These are phyloP conservation scores for Tylopilus sp. DNA, from an alignment of 768 basidiomycete genomes.

Conservation along the genomic window DNA sequence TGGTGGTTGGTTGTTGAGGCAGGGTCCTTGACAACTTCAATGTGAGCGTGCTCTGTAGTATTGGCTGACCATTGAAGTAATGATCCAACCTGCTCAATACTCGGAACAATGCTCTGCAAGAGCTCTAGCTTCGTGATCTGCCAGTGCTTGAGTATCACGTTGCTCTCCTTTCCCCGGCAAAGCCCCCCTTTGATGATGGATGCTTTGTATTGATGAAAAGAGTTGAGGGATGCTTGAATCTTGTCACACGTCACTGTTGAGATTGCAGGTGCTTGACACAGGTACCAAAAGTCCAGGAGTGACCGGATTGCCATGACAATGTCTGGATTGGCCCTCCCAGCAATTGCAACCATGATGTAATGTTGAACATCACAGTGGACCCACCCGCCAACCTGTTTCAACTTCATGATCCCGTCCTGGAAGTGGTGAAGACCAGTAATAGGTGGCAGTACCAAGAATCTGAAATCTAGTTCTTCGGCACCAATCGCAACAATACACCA, in stretches of 20 bases:
- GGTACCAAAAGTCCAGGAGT: background rate
- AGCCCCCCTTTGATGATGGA: background rate
- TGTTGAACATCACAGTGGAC: conserved; percentile 37
- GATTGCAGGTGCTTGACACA: background rate
- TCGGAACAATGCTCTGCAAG: no score
- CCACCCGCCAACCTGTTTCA: conserved; percentile 41
- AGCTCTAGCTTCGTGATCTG: no score
- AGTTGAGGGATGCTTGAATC: background rate
- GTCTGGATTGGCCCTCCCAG: no score
- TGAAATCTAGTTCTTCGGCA: conserved; percentile 4
- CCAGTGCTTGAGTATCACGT: background rate
- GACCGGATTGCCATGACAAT: no score
- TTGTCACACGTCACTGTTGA: background rate
- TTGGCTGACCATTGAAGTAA: background rate
- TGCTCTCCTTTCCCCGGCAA: background rate
- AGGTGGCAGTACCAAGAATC: background rate
- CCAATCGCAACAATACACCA: background rate
- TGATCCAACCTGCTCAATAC: background rate
- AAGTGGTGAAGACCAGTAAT: conserved; percentile 35
- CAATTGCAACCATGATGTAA: conserved; percentile 34
- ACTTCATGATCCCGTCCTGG: conserved; percentile 34
- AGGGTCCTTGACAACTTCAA: no score
- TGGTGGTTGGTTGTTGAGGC: background rate
- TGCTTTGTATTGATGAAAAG: background rate
- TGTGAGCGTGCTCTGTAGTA: background rate